Conservation (phyloP, 306 rosid genomes). For the Dalbergia cultrata region DNA sequence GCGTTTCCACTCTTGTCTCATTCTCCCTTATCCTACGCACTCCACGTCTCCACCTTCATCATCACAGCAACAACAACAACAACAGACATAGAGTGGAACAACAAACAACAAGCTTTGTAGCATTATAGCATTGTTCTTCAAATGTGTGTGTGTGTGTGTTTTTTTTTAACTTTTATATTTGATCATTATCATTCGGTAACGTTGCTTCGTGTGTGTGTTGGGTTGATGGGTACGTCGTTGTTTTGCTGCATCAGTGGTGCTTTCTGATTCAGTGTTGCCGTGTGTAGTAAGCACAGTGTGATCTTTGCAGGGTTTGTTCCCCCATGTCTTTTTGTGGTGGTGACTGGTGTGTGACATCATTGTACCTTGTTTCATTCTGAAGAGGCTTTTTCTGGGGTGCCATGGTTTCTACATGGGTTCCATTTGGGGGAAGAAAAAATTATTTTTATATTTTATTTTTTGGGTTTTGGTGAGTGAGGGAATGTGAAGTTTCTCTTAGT, state of each 20-base stretch:
- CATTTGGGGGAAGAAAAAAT: conserved; percentile 14
- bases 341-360: conserved; percentile 42
- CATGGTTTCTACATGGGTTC: neutral
- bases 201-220: neutral
- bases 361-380: conserved; percentile 39
- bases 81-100: neutral
- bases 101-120: neutral
- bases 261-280: conserved; percentile 50
- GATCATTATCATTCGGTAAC: conserved; percentile 32
- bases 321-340: conserved; percentile 39
- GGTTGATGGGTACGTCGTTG: conserved; percentile 46
- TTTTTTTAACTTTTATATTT: neutral
- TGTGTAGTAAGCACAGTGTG: conserved; percentile 8
- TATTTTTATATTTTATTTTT: neutral
- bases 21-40: conserved; percentile 45
- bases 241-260: conserved; percentile 53
- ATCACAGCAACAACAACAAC: neutral
- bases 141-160: too few species aligned
- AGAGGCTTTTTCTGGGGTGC: conserved; percentile 13
- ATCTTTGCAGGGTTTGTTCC: conserved; percentile 45
- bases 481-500: conserved; percentile 36
- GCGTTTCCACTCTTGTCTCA: conserved; percentile 46
- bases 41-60: neutral
- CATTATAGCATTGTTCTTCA: neutral
- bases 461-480: neutral